Base-by-base conservation (phyloP, 106 monocot genomes). In the Ottelia alismoides region DNA sequence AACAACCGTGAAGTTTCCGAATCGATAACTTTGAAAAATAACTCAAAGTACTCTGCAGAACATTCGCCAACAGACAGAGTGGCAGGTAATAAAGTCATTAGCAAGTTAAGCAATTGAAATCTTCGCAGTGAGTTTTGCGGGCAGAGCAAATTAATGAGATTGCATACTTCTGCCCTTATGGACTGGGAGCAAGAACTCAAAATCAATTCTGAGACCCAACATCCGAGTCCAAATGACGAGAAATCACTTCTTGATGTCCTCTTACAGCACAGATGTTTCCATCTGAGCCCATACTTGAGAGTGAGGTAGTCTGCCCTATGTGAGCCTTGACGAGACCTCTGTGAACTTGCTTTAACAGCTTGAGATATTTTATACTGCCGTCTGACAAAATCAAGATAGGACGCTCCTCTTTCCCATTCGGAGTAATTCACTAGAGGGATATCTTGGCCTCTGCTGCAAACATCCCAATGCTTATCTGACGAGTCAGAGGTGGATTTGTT, bases 341-440 rank as follows among this genome's bases (percentile, higher is more conserved):
- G 85, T 16, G 81, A 30, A 20, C 58, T 45, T n/a, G n/a, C n/a
- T 70, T 89, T 96, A 27, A 70, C 58, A 45, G 66, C 72, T 55
- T 82, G 85, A 40, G 89, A 72, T 14, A 85, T 78, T 66, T 83
- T 90, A 66, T 85, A 90, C 66, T 98, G 79, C 58, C 98, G 68
- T 67, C 98, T 76, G 22, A 98, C 85, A 77, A 98, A 98, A 74
- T 98, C 98, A 62, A 98, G 79, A 80, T 98, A 98, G 18, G 98
- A 79, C 48, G 98, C 85, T 43, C 98, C 98, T 40, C 61, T 85
- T 69, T 77, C 98, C 98, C 98, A 98, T 47, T 98, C 98, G 53
- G 81, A 73, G 66, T 98, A 90, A 70, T 82, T 90, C 57, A 98
- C 50, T 17, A 98, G 72, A 65, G 74, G 69, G 31, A 90, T 72